Evolutionary conservation across 768 basidiomycete genomes (phyloP), one percentile per base, ranked within the genome.

Genomic region (Serendipita sp.): DNA sequence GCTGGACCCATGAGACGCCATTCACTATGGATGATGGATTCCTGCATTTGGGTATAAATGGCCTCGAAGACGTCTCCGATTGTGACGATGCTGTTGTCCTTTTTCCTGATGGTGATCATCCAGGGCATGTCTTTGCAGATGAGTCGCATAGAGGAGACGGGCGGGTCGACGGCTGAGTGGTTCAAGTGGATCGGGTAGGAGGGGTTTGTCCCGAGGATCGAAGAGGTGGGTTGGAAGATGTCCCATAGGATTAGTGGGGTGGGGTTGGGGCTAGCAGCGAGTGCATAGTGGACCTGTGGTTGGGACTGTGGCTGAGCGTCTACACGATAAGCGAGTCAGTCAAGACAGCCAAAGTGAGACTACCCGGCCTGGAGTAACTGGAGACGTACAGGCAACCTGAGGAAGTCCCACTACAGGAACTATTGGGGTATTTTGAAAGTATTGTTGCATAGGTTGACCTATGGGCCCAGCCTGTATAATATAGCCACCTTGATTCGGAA

Each of bases 1-100:
- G 28, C 35, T n/a, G 30, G 30, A 5, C 56, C 56, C 56, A 60
- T 60, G 10, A 60, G 56, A n/a, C 70, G 65, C 76, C 74, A 75
- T 36, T 85, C 83, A 38, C 77, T 74, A 28, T 69, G 68, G 0
- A 79, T 78, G 70, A 86, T 73, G 5, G 74, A 75, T 44, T 74
- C 71, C 54, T 77, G 71, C 66, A 79, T 82, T 3, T 76, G 72
- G 47, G 79, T 76, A 69, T 81, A 78, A 32, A 87, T 83, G 8
- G 78, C 80, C 64, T 78, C 71, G 69, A 85, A 83, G 38, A 87
- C 77, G 63, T 86, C 84, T 15, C 45, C 32, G 0, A 67, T 62
- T 1, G 51, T 58, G 28, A 67, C 56, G 45, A 66, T 63, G 36
- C 28, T 35, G 28, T n/a, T 35, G 56, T 38, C 36, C 56, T 60